phyloP scores from a whole-genome alignment of 140 eudicot genomes.

The Stevia rebaudiana region DNA sequence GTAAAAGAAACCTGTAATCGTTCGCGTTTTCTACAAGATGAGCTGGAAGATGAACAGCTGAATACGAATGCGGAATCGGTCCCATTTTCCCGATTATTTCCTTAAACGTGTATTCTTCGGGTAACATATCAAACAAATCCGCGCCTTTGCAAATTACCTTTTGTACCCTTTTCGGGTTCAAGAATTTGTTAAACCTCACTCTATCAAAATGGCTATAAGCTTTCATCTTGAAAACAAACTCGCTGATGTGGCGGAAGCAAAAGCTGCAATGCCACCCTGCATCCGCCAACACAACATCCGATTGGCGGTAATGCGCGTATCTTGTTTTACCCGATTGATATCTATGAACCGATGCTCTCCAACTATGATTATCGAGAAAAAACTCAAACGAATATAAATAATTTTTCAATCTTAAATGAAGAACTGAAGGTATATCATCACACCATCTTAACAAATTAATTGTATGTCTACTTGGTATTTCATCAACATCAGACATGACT shows the following conservation, averaged over 20 bases:
- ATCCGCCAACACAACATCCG: constrained; percentile 3
- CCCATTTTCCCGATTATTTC: not conserved
- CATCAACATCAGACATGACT: constrained; percentile 20
- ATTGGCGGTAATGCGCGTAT: constrained; percentile 1
- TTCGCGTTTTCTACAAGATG: not conserved
- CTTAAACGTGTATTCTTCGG: constrained; percentile 14
- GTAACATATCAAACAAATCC: constrained; percentile 7
- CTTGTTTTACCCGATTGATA: constrained; percentile 7
- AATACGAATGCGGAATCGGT: constrained; percentile 12
- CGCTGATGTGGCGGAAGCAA: not conserved
- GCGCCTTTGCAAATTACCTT: not conserved
- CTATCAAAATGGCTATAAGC: constrained; percentile 13
- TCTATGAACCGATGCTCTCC: constrained; percentile 6
- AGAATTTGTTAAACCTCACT: not conserved
- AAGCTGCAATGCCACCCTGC: constrained; percentile 14
- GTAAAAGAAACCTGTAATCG: constrained; percentile 1
- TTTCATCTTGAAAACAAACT: constrained; percentile 9
- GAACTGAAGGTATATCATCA: not conserved
- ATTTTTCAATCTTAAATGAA: not conserved
- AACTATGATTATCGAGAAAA: not conserved
- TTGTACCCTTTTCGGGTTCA: constrained; percentile 5
- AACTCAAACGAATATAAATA: constrained; percentile 6
- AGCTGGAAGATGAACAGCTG: constrained; percentile 7
- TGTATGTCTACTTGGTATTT: not conserved
- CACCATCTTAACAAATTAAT: constrained; percentile 8